phyloP scores from a whole-genome alignment of 169 alveolate species.

The Plasmodium falciparum region DNA sequence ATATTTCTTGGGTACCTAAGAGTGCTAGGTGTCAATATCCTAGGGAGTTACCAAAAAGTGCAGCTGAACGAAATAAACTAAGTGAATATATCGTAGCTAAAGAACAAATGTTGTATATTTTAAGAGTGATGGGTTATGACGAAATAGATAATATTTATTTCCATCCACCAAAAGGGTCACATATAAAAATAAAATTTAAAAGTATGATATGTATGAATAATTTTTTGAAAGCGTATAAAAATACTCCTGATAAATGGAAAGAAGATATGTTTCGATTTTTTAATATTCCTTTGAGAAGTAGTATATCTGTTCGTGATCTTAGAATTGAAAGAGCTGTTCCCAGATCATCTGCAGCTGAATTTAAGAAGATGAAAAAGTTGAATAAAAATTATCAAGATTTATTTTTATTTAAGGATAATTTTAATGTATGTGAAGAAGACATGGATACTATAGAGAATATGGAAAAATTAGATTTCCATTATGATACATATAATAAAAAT shows the following conservation, averaged over 20 bases:
- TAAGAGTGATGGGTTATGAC: slow-evolving; percentile 65
- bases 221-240: slow-evolving; percentile 48
- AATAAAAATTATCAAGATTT: slow-evolving; percentile 51
- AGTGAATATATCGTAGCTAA: slow-evolving; percentile 72
- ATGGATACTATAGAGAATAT: slow-evolving; percentile 10
- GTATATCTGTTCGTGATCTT: slow-evolving; percentile 72
- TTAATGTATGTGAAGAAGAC: slow-evolving; percentile 37
- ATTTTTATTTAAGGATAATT: slow-evolving; percentile 67
- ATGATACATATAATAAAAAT: slow-evolving; percentile 34
- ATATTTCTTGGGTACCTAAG: slow-evolving; percentile 77
- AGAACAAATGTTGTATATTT: slow-evolving; percentile 69
- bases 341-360: slow-evolving; percentile 47
- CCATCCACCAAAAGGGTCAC: slow-evolving; percentile 78
- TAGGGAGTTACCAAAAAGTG: slow-evolving; percentile 61
- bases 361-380: slow-evolving; percentile 47
- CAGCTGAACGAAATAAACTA: slow-evolving; percentile 74
- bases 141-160: slow-evolving; percentile 66
- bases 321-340: slow-evolving; percentile 76
- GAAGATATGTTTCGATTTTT: slow-evolving; percentile 74
- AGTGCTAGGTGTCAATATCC: slow-evolving; percentile 77
- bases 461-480: slow-evolving; percentile 46
- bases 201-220: slow-evolving; percentile 57
- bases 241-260: slow-evolving; percentile 77
- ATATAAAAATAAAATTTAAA: slow-evolving; percentile 67
- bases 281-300: slow-evolving; percentile 74